Evolutionary conservation across 306 rosid genomes (phyloP).

Genomic region (Glycine soja): DNA sequence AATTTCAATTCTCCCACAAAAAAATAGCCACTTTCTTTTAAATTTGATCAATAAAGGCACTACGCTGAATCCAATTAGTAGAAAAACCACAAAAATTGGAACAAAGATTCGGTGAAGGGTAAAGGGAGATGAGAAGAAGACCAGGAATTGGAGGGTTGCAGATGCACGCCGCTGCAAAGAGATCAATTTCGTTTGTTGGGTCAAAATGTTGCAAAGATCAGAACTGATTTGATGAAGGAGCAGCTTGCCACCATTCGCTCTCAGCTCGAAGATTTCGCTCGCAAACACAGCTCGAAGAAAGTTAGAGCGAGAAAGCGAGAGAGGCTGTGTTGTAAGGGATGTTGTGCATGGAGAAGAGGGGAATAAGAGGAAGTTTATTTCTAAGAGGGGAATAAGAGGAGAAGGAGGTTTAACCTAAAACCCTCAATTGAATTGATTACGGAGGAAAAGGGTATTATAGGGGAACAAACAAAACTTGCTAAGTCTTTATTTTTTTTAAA

Average conservation of each 20-base stretch:
- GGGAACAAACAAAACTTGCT: no score
- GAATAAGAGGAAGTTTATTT: no score
- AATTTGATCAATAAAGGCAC: neutral
- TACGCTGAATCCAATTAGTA: neutral
- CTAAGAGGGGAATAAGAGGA: no score
- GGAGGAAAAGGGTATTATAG: no score
- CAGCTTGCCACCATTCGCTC: slow-evolving; percentile 90
- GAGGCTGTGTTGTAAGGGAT: no score
- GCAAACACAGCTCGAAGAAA: no score
- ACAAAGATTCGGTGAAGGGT: neutral
- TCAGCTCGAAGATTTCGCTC: slow-evolving; percentile 96
- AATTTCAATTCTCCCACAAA: no score
- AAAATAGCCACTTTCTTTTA: neutral
- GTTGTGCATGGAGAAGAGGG: no score
- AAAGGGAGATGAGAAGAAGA: slow-evolving; percentile 73
- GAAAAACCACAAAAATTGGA: neutral
- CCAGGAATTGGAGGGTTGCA: slow-evolving; percentile 96
- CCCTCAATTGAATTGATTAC: no score
- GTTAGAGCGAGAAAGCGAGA: no score
- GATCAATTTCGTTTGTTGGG: slow-evolving; percentile 86
- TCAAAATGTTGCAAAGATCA: slow-evolving; percentile 91
- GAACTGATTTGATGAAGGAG: slow-evolving; percentile 93
- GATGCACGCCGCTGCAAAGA: slow-evolving; percentile 86
- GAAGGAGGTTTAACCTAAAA: no score
- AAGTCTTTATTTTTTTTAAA: no score